Base-by-base conservation (phyloP, 176 grass and related monocot species). In the Dactylis glomerata region DNA sequence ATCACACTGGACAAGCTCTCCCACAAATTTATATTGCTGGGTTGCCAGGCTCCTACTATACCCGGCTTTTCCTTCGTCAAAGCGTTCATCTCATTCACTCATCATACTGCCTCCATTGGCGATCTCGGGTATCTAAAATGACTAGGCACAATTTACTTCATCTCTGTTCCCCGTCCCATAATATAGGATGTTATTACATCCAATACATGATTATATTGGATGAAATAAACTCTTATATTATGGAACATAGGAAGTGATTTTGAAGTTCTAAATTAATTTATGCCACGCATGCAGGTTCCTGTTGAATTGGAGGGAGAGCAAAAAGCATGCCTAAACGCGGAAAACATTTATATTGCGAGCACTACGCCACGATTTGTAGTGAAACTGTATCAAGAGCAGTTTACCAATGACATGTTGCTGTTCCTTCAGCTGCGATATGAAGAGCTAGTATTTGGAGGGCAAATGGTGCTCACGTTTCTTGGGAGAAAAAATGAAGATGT, bases 41-140 rank as follows among this genome's bases (percentile, higher is more conserved):
- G 6, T 19, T 87, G 34, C 75, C 80, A 2, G 75, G 80, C 3
- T 87, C 90, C 13, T 89, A 55, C 44, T 89, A 92, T 41, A 76
- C 75, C 8, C 83, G 58, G 63, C 83, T 92, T 33, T 83, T 92
- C 23, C 90, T 86, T 12, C n/a, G 3, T 6, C 9, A 26, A 50
- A 92, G 44, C 41, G 90, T 92, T 73, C 78, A 92, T 55, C 78
- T 89, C 15, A 89, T 83, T 34, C 90, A 92, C 68, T 89, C 86
- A 2, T 75, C 65, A 3, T 42, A n/a, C 16, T 67, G 73, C 17
- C 64, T 92, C 66, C 32, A 41, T 16, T 92, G 90, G 90, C 75
- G 61, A 42, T 78, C 69, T 33, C 34, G 73, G 81, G 89, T 88
- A 54, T 14, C 2, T 47, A 71, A 51, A 22, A 0, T 76, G 0